These are phyloP conservation scores for Atalantia buxifolia DNA, from an alignment of 345 rosid species.

Conservation along the genomic window DNA sequence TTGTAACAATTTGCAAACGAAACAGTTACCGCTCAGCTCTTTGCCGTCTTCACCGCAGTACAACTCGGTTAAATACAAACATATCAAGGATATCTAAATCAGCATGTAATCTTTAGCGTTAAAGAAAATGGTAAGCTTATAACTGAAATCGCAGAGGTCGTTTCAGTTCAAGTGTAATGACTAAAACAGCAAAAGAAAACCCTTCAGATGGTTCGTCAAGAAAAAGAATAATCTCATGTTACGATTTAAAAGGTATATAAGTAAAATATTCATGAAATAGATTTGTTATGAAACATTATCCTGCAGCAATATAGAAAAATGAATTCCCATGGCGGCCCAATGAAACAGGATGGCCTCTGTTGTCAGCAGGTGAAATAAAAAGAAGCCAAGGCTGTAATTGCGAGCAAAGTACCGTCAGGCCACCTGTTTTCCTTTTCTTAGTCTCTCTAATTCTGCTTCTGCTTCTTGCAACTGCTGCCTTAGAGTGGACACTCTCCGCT, in stretches of 20 bases:
- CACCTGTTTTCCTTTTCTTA: slow-evolving; percentile 56
- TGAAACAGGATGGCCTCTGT: neutral
- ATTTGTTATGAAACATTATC: slow-evolving; percentile 14
- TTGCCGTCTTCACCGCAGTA: neutral
- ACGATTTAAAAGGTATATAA: neutral
- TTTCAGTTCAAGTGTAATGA: neutral
- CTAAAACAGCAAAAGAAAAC: neutral
- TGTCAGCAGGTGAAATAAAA: neutral
- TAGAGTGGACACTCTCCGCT: slow-evolving; percentile 46
- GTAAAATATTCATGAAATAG: slow-evolving; percentile 2
- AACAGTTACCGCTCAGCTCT: rapidly evolving
- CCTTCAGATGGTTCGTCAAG: neutral
- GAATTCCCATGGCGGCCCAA: neutral
- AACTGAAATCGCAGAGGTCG: neutral
- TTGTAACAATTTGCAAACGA: neutral
- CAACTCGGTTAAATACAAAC: too few relatives aligned
- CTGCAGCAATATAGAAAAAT: slow-evolving; percentile 1
- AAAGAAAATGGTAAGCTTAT: neutral
- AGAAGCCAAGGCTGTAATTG: neutral
- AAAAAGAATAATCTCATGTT: neutral
- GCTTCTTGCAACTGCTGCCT: slow-evolving; percentile 56
- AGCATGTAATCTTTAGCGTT: neutral
- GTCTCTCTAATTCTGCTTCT: slow-evolving; percentile 68
- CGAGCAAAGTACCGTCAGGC: slow-evolving; percentile 19
- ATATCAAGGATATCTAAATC: slow-evolving; percentile 18